Evolutionary conservation across 345 rosid genomes (phyloP).

Genomic region (Adansonia digitata): DNA sequence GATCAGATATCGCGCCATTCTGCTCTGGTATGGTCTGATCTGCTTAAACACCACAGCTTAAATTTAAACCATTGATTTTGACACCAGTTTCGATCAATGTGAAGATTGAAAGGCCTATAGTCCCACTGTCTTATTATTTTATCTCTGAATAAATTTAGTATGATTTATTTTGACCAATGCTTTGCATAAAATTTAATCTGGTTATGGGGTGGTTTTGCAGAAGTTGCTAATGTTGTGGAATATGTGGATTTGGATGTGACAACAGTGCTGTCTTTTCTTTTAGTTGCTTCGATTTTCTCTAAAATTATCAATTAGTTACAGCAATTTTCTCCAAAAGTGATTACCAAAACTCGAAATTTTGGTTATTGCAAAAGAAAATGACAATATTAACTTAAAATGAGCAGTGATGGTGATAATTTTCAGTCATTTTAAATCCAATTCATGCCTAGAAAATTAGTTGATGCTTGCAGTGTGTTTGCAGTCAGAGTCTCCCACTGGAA

Average conservation of each 20-base stretch:
- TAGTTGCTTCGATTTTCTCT: too few species aligned
- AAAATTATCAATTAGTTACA: not conserved
- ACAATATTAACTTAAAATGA: not conserved
- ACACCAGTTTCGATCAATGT: conserved; percentile 1
- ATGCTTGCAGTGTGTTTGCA: not conserved
- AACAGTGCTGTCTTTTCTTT: too few species aligned
- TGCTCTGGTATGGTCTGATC: not conserved
- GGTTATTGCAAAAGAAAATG: not conserved
- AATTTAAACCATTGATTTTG: not conserved
- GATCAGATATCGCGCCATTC: not conserved
- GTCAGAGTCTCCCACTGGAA: not conserved
- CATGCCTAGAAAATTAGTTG: not conserved
- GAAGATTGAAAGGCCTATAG: not conserved
- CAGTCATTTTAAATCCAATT: not conserved
- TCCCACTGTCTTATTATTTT: conserved; percentile 9
- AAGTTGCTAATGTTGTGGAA: not conserved
- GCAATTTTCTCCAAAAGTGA: not conserved
- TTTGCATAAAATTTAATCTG: too few species aligned
- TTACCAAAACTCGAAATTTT: not conserved
- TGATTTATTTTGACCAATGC: too few species aligned
- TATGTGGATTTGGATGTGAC: not conserved
- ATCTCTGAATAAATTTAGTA: conserved; percentile 2
- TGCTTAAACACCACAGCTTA: not conserved
- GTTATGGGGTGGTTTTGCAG: not conserved
- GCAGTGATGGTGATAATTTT: not conserved